Evolutionary conservation across 169 alveolate genomes (phyloP), one percentile per base, ranked within the genome.

Genomic region (Plasmodium falciparum): DNA sequence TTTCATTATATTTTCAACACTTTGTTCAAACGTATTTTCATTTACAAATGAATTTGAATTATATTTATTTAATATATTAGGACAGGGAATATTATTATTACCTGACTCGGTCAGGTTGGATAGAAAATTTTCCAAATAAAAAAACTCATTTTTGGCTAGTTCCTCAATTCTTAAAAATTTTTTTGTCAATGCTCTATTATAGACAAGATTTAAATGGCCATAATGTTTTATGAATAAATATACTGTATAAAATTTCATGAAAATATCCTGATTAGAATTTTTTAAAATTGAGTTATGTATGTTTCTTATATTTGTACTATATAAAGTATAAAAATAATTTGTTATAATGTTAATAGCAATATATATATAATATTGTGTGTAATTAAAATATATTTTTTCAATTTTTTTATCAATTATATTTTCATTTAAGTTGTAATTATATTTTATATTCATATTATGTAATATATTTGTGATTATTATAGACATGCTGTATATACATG

Each of bases 231-330:
- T 33, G n/a, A 83, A 83, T 70, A 83, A 69, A 50, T 83, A 83
- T 26, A 83, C 43, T 33, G 91, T 83, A 26, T 83, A 83, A 63
- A 83, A 83, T 67, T 83, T 83, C 91, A 83, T 83, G 15, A 83
- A 45, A 2, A 13, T 24, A 50, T 83, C 91, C 9, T 83, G 66
- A 69, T 69, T 83, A 49, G 15, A 15, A 43, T 52, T 45, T 11
- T 20, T 20, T 63, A 83, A 83, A 54, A 83, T 67, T 49, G 56
- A 47, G 49, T 56, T 83, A 56, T 43, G 24, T 43, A 83, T 83
- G 59, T 52, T 69, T 43, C 20, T 50, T 33, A 3, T 26, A 17
- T 83, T 67, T 56, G 56, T 56, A 33, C 85, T 52, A 49, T 83
- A 83, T 62, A 83, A 67, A 15, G 54, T 29, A 26, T 83, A 83